These are phyloP conservation scores for Saxispiralis lemnorum DNA, from an alignment of 495 filamentous ascomycete species.

Conservation along the genomic window DNA sequence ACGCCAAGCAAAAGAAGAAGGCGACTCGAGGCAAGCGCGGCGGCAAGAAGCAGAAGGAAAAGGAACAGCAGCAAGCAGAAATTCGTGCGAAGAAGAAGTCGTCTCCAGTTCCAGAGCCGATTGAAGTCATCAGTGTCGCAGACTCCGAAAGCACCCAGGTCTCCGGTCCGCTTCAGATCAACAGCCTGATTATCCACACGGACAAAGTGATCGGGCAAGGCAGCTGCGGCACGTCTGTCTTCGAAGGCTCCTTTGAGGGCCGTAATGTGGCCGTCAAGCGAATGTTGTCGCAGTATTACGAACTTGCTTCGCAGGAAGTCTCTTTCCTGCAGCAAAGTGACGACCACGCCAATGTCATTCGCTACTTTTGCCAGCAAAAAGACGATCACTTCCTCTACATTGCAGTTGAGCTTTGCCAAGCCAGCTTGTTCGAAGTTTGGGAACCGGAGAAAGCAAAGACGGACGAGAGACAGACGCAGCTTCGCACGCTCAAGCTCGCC, in stretches of 20 bases:
- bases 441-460: conserved; percentile 13
- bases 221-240: conserved; percentile 28
- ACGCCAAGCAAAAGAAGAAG: conserved; percentile 54
- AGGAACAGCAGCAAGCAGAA: conserved; percentile 32
- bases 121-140: conserved; percentile 12
- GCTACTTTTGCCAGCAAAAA: conserved; percentile 82
- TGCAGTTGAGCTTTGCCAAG: conserved; percentile 85
- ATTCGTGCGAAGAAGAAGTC: conserved; percentile 9
- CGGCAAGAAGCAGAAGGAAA: conserved; percentile 55
- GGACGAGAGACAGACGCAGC: conserved; percentile 10
- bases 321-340: conserved; percentile 79
- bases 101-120: conserved; percentile 1
- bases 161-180: conserved; percentile 19
- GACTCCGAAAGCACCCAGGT: conserved; percentile 23
- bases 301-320: conserved; percentile 88
- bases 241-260: conserved; percentile 34
- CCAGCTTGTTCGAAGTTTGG: conserved; percentile 59
- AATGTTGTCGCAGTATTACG: conserved; percentile 87
- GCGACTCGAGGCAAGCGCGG: conserved; percentile 65
- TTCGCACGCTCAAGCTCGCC: conserved; percentile 30
- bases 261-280: conserved; percentile 89
- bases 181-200: conserved; percentile 25
- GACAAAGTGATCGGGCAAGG: conserved; percentile 26
- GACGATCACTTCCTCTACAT: conserved; percentile 89
- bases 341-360: conserved; percentile 88